These are phyloP conservation scores for Solanum etuberosum DNA, from an alignment of 257 asterid genomes.

Conservation along the genomic window DNA sequence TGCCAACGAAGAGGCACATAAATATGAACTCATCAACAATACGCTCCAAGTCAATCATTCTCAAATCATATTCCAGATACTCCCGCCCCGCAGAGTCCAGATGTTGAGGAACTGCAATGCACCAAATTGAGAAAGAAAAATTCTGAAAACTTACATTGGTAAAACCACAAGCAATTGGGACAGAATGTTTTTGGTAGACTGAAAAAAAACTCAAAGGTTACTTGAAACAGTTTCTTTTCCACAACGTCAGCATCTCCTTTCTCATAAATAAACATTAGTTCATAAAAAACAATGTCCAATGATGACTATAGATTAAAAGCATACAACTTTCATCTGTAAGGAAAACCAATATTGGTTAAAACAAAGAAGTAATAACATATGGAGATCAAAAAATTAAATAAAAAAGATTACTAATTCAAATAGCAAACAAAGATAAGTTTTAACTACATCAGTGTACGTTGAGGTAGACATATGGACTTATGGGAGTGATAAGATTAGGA, in stretches of 20 bases:
- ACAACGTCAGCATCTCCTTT: constrained; percentile 60
- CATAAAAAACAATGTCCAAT: not conserved
- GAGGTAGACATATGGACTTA: no score
- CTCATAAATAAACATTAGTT: constrained; percentile 25
- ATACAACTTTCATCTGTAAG: not conserved
- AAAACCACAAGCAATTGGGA: no score
- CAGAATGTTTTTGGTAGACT: no score
- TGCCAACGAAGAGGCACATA: constrained; percentile 51
- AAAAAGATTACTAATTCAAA: not conserved
- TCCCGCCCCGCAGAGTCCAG: constrained; percentile 32
- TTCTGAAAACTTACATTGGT: not conserved
- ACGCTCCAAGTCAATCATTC: constrained; percentile 26
- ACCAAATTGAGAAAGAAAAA: not conserved
- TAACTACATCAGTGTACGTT: not conserved
- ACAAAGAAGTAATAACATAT: not conserved
- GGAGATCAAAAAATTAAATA: not conserved
- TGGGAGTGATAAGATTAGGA: no score
- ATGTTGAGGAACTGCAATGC: constrained; percentile 36
- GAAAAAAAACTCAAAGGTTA: constrained; percentile 16
- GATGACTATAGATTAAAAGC: not conserved
- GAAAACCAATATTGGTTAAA: not conserved
- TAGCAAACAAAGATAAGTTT: not conserved
- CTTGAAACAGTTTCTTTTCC: constrained; percentile 96
- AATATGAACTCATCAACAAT: constrained; percentile 47
- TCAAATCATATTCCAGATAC: constrained; percentile 38